A percentile compares a stretch with the other conserved stretches of the same genome.
Evolutionary conservation across 1,139 yeast species (phyloP).

Genomic region (Blastobotrys illinoisensis): DNA sequence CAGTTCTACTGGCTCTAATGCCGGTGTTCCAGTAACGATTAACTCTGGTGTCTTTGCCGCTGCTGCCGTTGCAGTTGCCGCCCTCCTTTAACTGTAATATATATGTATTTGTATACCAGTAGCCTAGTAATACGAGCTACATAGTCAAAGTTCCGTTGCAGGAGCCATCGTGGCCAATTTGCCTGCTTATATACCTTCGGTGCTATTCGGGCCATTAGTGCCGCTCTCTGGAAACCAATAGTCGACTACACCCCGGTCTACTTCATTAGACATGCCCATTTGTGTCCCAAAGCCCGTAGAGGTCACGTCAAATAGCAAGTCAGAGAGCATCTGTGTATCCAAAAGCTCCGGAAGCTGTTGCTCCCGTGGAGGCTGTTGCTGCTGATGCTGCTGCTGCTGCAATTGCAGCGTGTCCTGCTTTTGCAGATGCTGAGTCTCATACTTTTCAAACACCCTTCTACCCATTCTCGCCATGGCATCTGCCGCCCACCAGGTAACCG

Average conservation of each 20-base stretch:
- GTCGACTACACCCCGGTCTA: slow-evolving; percentile 19
- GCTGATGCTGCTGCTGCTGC: not conserved
- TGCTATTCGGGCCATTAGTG: not conserved
- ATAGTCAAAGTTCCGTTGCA: too few relatives aligned
- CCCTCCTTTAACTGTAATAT: not conserved
- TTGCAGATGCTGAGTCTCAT: slow-evolving; percentile 14
- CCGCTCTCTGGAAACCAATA: slow-evolving; percentile 18
- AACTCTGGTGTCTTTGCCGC: not conserved
- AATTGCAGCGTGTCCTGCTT: not conserved
- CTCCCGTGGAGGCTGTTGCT: not conserved
- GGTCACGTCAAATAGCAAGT: slow-evolving; percentile 16
- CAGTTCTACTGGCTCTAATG: not conserved
- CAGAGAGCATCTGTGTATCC: not conserved
- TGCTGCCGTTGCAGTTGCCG: not conserved
- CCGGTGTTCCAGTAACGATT: not conserved
- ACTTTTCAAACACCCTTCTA: slow-evolving; percentile 22
- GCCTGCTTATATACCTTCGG: too few relatives aligned
- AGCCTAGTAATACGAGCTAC: too few relatives aligned
- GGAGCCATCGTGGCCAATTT: too few relatives aligned
- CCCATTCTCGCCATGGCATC: slow-evolving; percentile 30
- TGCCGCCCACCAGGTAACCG: slow-evolving; percentile 28
- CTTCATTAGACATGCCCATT: slow-evolving; percentile 23
- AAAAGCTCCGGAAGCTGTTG: not conserved
- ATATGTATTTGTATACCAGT: too few relatives aligned
- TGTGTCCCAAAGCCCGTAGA: slow-evolving; percentile 22